A percentile compares a stretch with the other conserved stretches of the same genome.
phyloP scores from a whole-genome alignment of 139 green algal genomes.

The Eudorina sp. region DNA sequence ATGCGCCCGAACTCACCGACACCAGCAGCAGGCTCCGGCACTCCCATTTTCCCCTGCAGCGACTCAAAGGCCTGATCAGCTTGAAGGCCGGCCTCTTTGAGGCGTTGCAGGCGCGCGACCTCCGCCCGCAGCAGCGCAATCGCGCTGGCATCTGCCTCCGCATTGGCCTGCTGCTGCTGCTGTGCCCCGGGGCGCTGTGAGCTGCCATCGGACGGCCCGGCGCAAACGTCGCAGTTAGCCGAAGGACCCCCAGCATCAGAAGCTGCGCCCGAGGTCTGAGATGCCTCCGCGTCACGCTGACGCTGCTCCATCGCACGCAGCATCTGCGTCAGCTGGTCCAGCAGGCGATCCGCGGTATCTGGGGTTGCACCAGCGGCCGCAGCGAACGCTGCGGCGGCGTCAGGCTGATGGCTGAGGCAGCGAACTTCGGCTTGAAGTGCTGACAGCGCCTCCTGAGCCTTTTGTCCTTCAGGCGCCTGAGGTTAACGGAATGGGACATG shows the following conservation, averaged over 20 bases:
- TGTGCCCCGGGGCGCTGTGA: neutral
- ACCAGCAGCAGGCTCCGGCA: neutral
- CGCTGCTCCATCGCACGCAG: constrained; percentile 9
- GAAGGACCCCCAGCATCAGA: neutral
- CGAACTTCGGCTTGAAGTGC: constrained; percentile 54
- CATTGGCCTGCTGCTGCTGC: neutral
- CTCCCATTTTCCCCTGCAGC: neutral
- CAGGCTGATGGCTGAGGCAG: constrained; percentile 26
- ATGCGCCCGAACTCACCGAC: neutral
- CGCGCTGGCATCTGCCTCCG: neutral
- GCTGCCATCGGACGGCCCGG: neutral
- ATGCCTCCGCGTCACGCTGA: neutral
- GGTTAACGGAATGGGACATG: too few species aligned
- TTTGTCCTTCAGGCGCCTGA: constrained; percentile 30
- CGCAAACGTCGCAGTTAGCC: too few species aligned
- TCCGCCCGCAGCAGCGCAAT: neutral
- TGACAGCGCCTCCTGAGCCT: constrained; percentile 46
- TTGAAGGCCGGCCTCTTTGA: neutral
- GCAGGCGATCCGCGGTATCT: constrained; percentile 22
- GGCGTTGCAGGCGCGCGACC: constrained; percentile 20
- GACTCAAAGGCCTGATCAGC: constrained; percentile 20
- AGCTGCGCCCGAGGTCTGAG: neutral
- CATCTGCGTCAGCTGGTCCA: constrained; percentile 13
- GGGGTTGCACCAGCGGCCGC: constrained; percentile 27
- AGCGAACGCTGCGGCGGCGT: neutral